A percentile compares a stretch with the other conserved stretches of the same genome.
phyloP scores from a whole-genome alignment of 768 basidiomycete species.

The Pholiota molesta region DNA sequence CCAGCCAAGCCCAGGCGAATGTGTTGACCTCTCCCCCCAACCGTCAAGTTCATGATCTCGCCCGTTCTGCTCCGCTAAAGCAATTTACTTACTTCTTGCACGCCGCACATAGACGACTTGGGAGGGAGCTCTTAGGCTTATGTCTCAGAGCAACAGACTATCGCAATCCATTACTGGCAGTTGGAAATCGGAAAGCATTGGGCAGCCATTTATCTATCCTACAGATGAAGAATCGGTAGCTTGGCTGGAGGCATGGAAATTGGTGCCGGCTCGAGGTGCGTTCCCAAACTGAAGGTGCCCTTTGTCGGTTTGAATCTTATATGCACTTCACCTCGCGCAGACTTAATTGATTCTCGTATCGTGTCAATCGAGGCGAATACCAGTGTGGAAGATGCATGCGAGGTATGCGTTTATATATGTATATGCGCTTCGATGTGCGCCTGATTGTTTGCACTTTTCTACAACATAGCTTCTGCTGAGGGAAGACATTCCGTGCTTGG shows the following conservation, averaged over 20 bases:
- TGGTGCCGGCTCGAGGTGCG: conserved; percentile 60
- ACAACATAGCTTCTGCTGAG: conserved; percentile 57
- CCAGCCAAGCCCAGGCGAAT: background rate
- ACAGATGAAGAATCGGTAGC: conserved; percentile 37
- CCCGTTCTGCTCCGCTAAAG: conserved; percentile 9
- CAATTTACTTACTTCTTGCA: conserved; percentile 1
- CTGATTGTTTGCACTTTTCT: conserved; percentile 1
- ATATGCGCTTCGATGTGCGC: background rate
- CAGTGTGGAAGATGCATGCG: conserved; percentile 83
- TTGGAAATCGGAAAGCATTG: conserved; percentile 29
- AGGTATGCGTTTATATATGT: conserved; percentile 45
- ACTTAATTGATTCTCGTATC: conserved; percentile 71
- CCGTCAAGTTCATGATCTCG: conserved; percentile 13
- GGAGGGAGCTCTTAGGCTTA: conserved; percentile 15
- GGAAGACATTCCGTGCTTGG: conserved; percentile 67
- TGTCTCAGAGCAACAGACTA: conserved; percentile 39
- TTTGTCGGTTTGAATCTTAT: background rate
- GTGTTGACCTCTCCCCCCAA: background rate
- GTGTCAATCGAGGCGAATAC: conserved; percentile 70
- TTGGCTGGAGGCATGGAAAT: conserved; percentile 64
- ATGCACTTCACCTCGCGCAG: conserved; percentile 34
- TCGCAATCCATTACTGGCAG: conserved; percentile 40
- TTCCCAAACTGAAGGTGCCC: background rate
- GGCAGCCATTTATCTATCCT: conserved; percentile 23
- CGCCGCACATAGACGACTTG: conserved; percentile 1